Base-by-base conservation (phyloP, 129 eudicot genomes). In the Ambrosia trifida region DNA sequence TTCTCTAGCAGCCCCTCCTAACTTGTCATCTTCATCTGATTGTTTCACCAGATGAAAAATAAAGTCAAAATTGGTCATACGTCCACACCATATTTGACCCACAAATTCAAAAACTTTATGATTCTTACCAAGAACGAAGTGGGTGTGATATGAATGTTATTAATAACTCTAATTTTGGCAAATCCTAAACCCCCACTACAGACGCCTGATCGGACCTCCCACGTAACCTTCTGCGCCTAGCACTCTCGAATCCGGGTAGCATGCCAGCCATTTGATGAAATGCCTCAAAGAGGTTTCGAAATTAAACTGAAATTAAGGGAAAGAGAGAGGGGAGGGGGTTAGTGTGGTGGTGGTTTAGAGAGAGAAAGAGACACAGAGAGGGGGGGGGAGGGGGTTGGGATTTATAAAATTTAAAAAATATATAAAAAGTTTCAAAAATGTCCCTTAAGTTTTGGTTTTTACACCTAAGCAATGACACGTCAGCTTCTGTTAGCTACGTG, bases 221-320 rank as follows among this genome's bases (percentile, higher is more conserved):
- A 32, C 61, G 70, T 56, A 83, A 38, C 58, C 87, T 58, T 38
- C 87, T 70, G 19, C 87, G 66, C 28, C 87, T 56, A 19, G 87
- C 87, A 1, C 68, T 67, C 79, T 83, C 84, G 24, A 83, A 84
- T 60, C 87, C 87, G 54, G 87, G 87, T 69, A 83, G 79, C 87
- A 70, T 83, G 24, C 87, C 87, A 75, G 87, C 84, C 87, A 83
- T 83, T 75, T 2, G 44, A 69, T 20, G 47, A 62, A 62, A 63
- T 62, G 47, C 66, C 59, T 3, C 31, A 60, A 47, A 19, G 10
- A 45, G 11, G 1, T 16, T 40, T 40, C 1, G 13, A 66, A 66
- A 66, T 66, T 6, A 19, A 16, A 18, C n/a, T n/a, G n/a, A n/a
- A n/a, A n/a, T n/a, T n/a, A n/a, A n/a, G n/a, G n/a, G n/a, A n/a